Conservation (phyloP, 2,329 filamentous ascomycete genomes). For the Colletotrichum zoysiae region DNA sequence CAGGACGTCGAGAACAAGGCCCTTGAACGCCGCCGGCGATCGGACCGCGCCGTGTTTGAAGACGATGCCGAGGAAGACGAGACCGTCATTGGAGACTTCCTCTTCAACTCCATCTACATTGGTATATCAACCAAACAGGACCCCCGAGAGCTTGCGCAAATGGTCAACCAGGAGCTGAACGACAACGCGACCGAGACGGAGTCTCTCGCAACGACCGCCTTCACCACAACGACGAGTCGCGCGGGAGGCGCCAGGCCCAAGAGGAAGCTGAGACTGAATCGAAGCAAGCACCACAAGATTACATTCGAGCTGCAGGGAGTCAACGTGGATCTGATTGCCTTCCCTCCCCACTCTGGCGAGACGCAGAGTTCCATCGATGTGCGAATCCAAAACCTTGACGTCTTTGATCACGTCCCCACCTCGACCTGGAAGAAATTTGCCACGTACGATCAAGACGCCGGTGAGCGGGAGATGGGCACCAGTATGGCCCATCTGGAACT, state of each 20-base stretch:
- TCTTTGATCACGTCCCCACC: slow-evolving; percentile 93
- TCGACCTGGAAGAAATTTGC: slow-evolving; percentile 99
- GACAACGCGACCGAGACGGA: slow-evolving; percentile 90
- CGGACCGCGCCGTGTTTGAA: slow-evolving; percentile 65
- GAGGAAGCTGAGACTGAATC: slow-evolving; percentile 77
- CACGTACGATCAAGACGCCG: slow-evolving; percentile 89
- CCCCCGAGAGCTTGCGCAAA: slow-evolving; percentile 81
- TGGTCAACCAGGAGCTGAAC: slow-evolving; percentile 90
- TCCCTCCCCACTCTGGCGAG: slow-evolving; percentile 81
- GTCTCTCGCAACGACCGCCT: slow-evolving; percentile 83
- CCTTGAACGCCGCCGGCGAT: slow-evolving; percentile 76
- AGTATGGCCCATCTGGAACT: slow-evolving; percentile 93
- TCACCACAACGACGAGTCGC: slow-evolving; percentile 69
- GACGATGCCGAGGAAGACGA: slow-evolving; percentile 84
- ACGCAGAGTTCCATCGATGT: slow-evolving; percentile 91
- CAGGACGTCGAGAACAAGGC: slow-evolving; percentile 88
- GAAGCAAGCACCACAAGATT: slow-evolving; percentile 94
- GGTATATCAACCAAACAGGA: slow-evolving; percentile 89
- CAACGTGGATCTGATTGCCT: slow-evolving; percentile 84
- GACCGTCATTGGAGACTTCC: slow-evolving; percentile 90
- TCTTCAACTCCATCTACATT: slow-evolving; percentile 99
- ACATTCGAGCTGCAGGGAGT: slow-evolving; percentile 92
- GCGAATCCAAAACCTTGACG: slow-evolving; percentile 83
- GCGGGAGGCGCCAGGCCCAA: slow-evolving; percentile 58
- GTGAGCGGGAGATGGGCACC: slow-evolving; percentile 85